Evolutionary conservation across 2,329 filamentous ascomycete genomes (phyloP), one percentile per base, ranked within the genome.

Genomic region (Ilyonectria robusta): DNA sequence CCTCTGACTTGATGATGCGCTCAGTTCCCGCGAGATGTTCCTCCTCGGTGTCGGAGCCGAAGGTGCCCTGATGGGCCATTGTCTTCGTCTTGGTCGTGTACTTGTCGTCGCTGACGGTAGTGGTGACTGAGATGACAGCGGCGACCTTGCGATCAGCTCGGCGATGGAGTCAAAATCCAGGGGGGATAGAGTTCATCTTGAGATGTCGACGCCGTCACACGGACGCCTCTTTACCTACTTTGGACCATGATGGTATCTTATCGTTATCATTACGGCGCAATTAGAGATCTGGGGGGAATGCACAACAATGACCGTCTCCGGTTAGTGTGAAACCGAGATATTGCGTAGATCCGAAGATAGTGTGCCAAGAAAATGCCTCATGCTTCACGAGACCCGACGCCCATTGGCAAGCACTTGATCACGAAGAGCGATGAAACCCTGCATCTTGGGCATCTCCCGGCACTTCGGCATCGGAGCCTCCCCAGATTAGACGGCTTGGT

Each of bases 11-110:
- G 35, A 60, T 56, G 31, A 65, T 65, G 57, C 51, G 42, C 23
- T 60, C 48, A 19, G 62, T 65, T 26, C 62, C 56, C 17, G 56
- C 62, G 33, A 61, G 62, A 33, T 65, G 62, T 9, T 61, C 62
- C 17, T 55, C 46, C 11, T 46, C 47, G 13, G 35, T n/a, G 29
- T 11, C n/a, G 29, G 26, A 23, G 19, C 21, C 23, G 10, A 13
- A 19, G 53, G 48, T 61, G 6, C 6, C 35, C 6, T 55, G 13
- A 13, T 51, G 13, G 19, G 46, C 33, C 54, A 63, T 63, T 44
- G 13, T 58, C 1, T 15, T 26, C 35, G 17, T 44, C 42, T 19
- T 19, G 21, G 11, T 44, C n/a, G 42, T 19, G 42, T 44, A 13
- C 42, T 21, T 46, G 19, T 21, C 42, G 21, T 9, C 3, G 8